Evolutionary conservation across 2,329 filamentous ascomycete species (phyloP).

Genomic region (Arthrinium phaeospermum): DNA sequence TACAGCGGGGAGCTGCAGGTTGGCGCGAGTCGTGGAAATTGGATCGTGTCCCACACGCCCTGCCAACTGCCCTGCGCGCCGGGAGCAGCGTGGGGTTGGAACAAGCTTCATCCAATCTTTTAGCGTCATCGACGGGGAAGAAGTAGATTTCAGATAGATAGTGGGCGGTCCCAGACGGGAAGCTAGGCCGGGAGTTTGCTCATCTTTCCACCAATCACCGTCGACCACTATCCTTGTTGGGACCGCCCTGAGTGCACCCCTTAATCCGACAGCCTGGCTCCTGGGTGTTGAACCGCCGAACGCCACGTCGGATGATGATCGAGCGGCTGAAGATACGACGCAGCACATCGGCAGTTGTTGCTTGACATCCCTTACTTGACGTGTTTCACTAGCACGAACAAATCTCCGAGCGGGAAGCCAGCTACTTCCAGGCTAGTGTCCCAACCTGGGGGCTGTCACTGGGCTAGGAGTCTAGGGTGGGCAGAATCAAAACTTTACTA

Average conservation of each 20-base stretch:
- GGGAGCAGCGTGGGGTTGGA: background rate
- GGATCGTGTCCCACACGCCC: background rate
- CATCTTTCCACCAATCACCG: conserved; percentile 2
- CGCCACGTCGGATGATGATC: background rate
- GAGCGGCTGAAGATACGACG: no score
- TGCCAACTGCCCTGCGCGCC: background rate
- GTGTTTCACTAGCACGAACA: no score
- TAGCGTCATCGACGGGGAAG: background rate
- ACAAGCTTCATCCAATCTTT: conserved; percentile 4
- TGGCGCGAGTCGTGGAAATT: conserved; percentile 12
- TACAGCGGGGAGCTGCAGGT: background rate
- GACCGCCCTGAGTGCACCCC: background rate
- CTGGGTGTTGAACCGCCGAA: background rate
- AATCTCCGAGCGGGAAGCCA: no score
- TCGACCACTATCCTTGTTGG: background rate
- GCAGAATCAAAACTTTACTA: no score
- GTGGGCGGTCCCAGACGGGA: background rate
- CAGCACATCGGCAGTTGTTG: no score
- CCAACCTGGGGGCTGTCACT: no score
- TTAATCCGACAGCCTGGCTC: conserved; percentile 10
- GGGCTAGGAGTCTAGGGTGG: no score
- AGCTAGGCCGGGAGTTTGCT: background rate
- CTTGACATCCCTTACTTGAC: no score
- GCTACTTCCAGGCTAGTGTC: no score
- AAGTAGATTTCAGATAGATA: background rate